Evolutionary conservation across 129 eudicot species (phyloP).

Genomic region (Tagetes erecta): DNA sequence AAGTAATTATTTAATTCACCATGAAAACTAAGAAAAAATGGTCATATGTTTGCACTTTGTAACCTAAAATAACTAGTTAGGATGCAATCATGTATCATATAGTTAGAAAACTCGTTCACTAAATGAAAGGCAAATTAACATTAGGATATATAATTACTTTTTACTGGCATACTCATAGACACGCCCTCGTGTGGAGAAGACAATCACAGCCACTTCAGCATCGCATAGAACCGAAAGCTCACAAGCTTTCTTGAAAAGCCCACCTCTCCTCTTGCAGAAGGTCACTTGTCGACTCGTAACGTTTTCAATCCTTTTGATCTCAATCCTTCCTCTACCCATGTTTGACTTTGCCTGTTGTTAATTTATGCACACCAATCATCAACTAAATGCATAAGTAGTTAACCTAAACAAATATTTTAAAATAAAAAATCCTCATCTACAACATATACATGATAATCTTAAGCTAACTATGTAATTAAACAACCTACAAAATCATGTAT

Average conservation of each 20-base stretch:
- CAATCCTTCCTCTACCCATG: slow-evolving; percentile 56
- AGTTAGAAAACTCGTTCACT: neutral
- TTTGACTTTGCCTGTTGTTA: neutral
- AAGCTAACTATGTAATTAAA: neutral
- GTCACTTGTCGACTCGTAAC: slow-evolving; percentile 40
- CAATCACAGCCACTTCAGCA: slow-evolving; percentile 56
- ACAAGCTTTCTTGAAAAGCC: slow-evolving; percentile 57
- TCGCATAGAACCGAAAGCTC: slow-evolving; percentile 61
- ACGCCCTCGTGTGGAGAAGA: slow-evolving; percentile 45
- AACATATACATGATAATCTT: neutral
- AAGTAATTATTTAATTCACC: neutral
- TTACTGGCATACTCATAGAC: slow-evolving; percentile 39
- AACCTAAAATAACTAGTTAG: neutral
- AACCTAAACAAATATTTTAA: neutral
- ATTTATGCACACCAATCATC: neutral
- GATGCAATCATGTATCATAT: neutral
- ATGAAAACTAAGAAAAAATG: neutral
- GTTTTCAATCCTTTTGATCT: slow-evolving; percentile 53
- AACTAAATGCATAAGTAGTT: no score
- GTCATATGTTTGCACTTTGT: neutral
- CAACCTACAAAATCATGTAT: neutral
- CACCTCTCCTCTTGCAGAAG: slow-evolving; percentile 39
- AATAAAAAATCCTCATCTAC: neutral
- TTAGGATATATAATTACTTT: slow-evolving; percentile 19
- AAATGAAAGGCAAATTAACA: neutral